phyloP scores from a whole-genome alignment of 495 filamentous ascomycete genomes.

The Penicillium herquei region DNA sequence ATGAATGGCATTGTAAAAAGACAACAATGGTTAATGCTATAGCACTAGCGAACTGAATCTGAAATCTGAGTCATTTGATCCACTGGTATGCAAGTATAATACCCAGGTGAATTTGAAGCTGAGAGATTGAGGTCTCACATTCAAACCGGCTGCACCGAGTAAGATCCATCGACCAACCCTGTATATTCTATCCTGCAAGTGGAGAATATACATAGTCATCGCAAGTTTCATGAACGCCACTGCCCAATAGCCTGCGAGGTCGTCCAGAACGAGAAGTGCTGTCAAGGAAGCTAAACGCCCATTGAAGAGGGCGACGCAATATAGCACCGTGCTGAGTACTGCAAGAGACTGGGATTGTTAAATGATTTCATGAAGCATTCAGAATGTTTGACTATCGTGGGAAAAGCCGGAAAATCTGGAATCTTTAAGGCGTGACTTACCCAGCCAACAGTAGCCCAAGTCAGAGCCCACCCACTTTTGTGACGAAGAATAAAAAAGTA shows the following conservation, averaged over 20 bases:
- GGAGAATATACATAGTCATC: background rate
- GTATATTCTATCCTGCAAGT: background rate
- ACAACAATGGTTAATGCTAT: background rate
- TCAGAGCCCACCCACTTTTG: background rate
- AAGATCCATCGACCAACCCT: background rate
- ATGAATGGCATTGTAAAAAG: background rate
- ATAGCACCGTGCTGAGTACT: background rate
- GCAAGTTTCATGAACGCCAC: background rate
- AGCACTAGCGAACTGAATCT: no score
- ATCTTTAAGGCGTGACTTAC: background rate
- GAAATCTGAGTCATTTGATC: no score
- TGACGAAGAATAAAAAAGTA: background rate
- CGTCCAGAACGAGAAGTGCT: no score
- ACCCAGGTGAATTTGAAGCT: no score
- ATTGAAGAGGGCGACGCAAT: background rate
- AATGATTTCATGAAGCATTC: no score
- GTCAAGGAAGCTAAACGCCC: no score
- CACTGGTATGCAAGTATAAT: no score
- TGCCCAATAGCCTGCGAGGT: background rate
- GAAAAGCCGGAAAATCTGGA: no score
- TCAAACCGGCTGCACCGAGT: background rate
- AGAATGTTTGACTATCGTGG: no score
- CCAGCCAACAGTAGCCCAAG: background rate
- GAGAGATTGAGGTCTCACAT: background rate
- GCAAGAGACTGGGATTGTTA: background rate